Conservation (phyloP, 768 basidiomycete species). For the Tylopilus vinaceipallidus region DNA sequence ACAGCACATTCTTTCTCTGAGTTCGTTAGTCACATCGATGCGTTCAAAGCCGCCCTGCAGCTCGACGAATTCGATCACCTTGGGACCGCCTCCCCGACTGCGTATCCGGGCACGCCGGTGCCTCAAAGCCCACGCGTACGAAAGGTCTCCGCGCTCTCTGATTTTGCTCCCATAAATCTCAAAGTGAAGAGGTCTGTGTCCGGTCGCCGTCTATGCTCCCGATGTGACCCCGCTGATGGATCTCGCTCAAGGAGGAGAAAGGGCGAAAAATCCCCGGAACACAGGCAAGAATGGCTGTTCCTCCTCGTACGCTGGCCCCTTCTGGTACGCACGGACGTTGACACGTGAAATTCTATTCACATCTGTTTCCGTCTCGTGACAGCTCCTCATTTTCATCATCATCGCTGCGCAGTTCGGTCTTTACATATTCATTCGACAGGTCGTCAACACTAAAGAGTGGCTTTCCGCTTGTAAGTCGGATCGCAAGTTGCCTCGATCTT, state of each 20-base stretch:
- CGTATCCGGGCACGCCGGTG: constrained; percentile 20
- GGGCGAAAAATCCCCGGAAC: constrained; percentile 33
- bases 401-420: constrained; percentile 82
- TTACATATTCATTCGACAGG: constrained; percentile 85
- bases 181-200: constrained; percentile 64
- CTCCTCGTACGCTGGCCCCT: constrained; percentile 85
- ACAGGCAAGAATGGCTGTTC: constrained; percentile 71
- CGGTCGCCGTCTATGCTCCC: not conserved
- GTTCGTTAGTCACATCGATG: constrained; percentile 56
- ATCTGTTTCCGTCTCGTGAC: not conserved
- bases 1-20: not conserved
- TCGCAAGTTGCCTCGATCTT: not conserved
- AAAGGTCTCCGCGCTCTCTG: constrained; percentile 81
- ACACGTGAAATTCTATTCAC: constrained; percentile 3
- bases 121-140: constrained; percentile 51
- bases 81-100: constrained; percentile 21
- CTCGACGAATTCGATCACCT: constrained; percentile 47
- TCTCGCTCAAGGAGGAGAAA: constrained; percentile 35
- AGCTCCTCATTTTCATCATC: constrained; percentile 82
- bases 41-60: constrained; percentile 74
- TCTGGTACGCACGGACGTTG: constrained; percentile 47
- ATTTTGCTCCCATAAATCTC: constrained; percentile 89
- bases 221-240: not conserved
- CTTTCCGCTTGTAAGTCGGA: constrained; percentile 70
- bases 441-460: constrained; percentile 95